A percentile compares a stretch with the other conserved stretches of the same genome.
phyloP scores from a whole-genome alignment of 129 eudicot genomes.

The Chrysanthemum lavandulifolium region DNA sequence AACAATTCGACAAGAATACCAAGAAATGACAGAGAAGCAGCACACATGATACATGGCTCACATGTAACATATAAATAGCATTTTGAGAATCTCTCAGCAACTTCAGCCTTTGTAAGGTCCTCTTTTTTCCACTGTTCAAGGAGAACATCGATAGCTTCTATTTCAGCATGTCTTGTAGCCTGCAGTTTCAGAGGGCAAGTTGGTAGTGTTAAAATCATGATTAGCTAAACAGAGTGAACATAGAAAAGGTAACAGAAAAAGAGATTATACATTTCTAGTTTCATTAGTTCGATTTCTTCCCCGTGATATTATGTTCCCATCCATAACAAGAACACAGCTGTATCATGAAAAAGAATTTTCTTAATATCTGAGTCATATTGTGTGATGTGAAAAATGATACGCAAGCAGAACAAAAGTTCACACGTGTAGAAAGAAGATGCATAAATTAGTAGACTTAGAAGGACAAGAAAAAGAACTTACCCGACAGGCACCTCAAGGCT shows the following conservation, averaged over 20 bases:
- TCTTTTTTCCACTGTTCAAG: constrained; percentile 60
- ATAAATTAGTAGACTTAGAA: neutral
- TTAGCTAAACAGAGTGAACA: neutral
- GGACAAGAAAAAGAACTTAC: constrained; percentile 32
- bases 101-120: constrained; percentile 40
- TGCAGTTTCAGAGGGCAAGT: constrained; percentile 38
- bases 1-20: constrained; percentile 36
- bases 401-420: neutral
- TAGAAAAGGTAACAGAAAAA: neutral
- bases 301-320: constrained; percentile 63
- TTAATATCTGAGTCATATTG: constrained; percentile 4
- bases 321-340: constrained; percentile 78
- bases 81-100: constrained; percentile 56
- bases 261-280: constrained; percentile 61
- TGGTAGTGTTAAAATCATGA: constrained; percentile 14
- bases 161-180: constrained; percentile 93
- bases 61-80: constrained; percentile 90
- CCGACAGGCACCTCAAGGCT: constrained; percentile 96
- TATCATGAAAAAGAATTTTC: neutral
- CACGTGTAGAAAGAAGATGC: neutral
- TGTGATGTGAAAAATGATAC: neutral
- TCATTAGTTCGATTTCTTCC: constrained; percentile 86
- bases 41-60: constrained; percentile 99
- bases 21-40: constrained; percentile 74
- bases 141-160: constrained; percentile 72